Conservation (phyloP, 495 filamentous ascomycete species). For the Penicillium pancosmium region DNA sequence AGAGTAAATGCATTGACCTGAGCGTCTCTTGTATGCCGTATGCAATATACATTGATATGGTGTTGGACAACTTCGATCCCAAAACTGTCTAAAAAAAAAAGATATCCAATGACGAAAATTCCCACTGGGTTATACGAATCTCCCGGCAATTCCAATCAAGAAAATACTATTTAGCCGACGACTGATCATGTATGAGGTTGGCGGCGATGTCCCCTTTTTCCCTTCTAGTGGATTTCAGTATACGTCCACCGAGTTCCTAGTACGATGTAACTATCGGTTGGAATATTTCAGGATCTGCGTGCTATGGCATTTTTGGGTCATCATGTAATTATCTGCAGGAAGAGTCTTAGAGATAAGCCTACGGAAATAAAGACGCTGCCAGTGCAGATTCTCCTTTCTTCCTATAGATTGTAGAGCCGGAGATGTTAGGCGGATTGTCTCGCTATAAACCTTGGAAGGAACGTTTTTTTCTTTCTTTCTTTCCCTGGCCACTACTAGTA, state of each 20-base stretch:
- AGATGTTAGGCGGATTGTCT: too few species aligned
- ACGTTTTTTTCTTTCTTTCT: too few species aligned
- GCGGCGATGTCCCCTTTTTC: too few species aligned
- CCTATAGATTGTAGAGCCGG: too few species aligned
- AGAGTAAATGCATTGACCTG: conserved; percentile 47
- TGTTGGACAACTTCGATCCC: conserved; percentile 15
- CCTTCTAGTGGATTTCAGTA: too few species aligned
- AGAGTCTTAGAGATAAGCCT: background rate
- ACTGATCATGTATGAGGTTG: background rate
- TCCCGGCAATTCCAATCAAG: conserved; percentile 6
- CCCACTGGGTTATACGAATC: conserved; percentile 19
- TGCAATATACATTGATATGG: conserved; percentile 19
- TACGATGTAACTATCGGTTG: too few species aligned
- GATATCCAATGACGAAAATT: conserved; percentile 32
- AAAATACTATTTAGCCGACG: background rate
- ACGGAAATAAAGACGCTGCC: background rate
- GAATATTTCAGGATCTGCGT: too few species aligned
- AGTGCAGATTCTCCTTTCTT: background rate
- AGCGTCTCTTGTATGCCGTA: conserved; percentile 13
- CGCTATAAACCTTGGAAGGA: background rate
- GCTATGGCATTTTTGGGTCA: background rate
- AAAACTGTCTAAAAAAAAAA: conserved; percentile 23
- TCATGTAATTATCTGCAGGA: conserved; percentile 1
- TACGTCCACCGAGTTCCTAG: too few species aligned
- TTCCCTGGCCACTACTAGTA: too few species aligned